phyloP scores from a whole-genome alignment of 768 basidiomycete genomes.

The Leccinum uliginosum region DNA sequence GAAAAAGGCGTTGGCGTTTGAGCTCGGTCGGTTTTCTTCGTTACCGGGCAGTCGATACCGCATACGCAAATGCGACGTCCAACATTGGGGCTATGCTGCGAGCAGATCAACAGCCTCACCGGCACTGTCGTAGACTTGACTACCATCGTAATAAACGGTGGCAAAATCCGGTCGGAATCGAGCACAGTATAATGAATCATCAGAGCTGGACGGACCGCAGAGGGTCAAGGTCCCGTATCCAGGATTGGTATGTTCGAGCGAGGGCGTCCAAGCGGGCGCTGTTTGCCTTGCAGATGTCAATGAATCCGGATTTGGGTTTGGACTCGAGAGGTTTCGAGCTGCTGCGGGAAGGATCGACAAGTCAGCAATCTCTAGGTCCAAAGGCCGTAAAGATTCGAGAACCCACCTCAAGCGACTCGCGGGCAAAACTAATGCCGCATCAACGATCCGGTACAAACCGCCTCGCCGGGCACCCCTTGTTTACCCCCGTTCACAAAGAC shows the following conservation, averaged over 20 bases:
- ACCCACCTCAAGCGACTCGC: background rate
- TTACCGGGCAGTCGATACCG: constrained; percentile 1
- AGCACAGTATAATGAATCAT: constrained; percentile 20
- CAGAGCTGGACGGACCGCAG: constrained; percentile 24
- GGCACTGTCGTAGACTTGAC: too few relatives aligned
- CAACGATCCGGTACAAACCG: background rate
- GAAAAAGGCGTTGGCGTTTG: background rate
- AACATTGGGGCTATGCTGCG: constrained; percentile 31
- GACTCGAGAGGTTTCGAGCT: background rate
- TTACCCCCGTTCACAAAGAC: background rate
- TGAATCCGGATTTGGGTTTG: background rate
- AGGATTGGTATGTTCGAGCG: constrained; percentile 32
- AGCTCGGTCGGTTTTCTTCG: too few relatives aligned
- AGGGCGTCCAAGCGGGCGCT: constrained; percentile 20
- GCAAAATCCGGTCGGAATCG: constrained; percentile 28
- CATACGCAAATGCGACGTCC: constrained; percentile 37
- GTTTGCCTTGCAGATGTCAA: background rate
- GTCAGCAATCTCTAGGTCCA: background rate
- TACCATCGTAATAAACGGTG: constrained; percentile 13
- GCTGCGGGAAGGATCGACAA: background rate
- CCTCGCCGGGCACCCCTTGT: background rate
- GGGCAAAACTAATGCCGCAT: background rate
- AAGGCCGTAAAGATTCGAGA: background rate
- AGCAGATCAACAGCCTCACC: constrained; percentile 18
- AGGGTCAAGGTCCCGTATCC: constrained; percentile 38